Conservation (phyloP, 2,329 filamentous ascomycete genomes). For the Cladophialophora chaetospira region DNA sequence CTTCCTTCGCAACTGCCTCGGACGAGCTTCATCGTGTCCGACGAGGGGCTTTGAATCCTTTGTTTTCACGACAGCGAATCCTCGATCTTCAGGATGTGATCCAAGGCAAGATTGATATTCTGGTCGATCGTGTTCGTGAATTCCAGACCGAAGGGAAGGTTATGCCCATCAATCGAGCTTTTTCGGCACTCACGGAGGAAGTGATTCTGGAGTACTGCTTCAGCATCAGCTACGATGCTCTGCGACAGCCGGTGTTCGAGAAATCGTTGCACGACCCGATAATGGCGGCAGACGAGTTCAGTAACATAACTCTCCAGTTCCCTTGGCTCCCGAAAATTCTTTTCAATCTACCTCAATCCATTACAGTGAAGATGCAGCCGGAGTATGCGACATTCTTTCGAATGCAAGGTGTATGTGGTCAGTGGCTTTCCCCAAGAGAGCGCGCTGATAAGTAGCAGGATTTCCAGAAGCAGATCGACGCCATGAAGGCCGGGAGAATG, state of each 20-base stretch:
- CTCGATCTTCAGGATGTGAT: conserved; percentile 31
- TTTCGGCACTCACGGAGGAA: conserved; percentile 34
- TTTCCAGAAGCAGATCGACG: conserved; percentile 28
- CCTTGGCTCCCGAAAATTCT: conserved; percentile 23
- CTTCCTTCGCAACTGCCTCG: conserved; percentile 23
- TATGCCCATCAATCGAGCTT: conserved; percentile 23
- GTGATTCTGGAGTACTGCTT: conserved; percentile 39
- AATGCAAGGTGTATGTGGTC: conserved; percentile 4
- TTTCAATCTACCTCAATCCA: conserved; percentile 2
- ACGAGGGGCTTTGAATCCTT: conserved; percentile 27
- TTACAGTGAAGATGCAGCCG: conserved; percentile 13
- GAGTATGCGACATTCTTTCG: conserved; percentile 2
- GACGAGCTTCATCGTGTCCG: conserved; percentile 31
- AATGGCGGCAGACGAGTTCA: neutral
- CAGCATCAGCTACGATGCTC: conserved; percentile 27
- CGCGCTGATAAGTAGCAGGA: conserved; percentile 20
- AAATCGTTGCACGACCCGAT: conserved; percentile 29
- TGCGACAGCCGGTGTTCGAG: conserved; percentile 18
- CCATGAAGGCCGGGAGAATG: conserved; percentile 24
- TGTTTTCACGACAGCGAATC: conserved; percentile 25
- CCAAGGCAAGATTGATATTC: conserved; percentile 31
- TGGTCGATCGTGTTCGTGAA: conserved; percentile 30
- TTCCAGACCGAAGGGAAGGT: conserved; percentile 17
- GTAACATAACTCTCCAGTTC: conserved; percentile 18
- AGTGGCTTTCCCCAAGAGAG: neutral